Evolutionary conservation across 805 yeast genomes (phyloP).

Genomic region (Kluyveromyces lactis): DNA sequence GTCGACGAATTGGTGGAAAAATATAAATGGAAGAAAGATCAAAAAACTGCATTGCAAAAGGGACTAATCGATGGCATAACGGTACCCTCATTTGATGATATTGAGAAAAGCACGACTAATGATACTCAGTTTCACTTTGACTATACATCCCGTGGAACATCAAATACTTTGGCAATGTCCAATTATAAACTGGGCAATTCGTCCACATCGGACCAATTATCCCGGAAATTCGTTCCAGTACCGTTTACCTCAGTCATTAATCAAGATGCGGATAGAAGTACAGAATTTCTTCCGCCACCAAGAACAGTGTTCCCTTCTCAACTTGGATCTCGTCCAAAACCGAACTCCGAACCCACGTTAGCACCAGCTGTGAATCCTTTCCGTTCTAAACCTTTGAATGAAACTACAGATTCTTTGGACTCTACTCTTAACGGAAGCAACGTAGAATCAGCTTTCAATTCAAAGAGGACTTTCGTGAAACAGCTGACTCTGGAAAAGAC

Average conservation of each 20-base stretch:
- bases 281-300: neutral
- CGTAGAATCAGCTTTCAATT: neutral
- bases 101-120: neutral
- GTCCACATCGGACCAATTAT: neutral
- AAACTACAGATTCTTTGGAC: constrained; percentile 3
- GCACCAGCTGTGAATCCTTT: neutral
- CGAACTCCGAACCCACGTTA: neutral
- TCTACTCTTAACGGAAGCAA: neutral
- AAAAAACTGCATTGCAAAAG: constrained; percentile 1
- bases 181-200: neutral
- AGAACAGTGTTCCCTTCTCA: neutral
- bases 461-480: neutral
- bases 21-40: constrained; percentile 10
- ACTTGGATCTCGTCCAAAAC: neutral
- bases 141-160: neutral
- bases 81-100: constrained; percentile 1
- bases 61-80: constrained; percentile 5
- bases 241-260: constrained; percentile 4
- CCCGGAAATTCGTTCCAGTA: neutral
- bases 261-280: neutral
- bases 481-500: neutral
- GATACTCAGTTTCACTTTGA: neutral
- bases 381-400: neutral
- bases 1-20: constrained; percentile 38
- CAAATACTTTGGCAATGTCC: neutral